A percentile compares a stretch with the other conserved stretches of the same genome.
phyloP scores from a whole-genome alignment of 495 filamentous ascomycete genomes.

The Penicillium manginii region DNA sequence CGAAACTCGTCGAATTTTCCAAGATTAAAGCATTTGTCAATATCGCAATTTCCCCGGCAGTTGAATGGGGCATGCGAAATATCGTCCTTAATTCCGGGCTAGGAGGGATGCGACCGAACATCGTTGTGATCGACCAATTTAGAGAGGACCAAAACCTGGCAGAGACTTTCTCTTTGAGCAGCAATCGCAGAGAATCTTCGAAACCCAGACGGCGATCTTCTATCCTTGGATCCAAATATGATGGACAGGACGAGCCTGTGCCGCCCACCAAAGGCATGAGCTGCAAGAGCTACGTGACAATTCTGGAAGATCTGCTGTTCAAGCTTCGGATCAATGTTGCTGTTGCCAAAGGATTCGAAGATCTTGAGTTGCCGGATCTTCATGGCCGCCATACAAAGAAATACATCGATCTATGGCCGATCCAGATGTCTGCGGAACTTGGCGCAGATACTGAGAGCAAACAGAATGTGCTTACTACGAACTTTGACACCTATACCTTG shows the following conservation, averaged over 20 bases:
- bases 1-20: conserved; percentile 83
- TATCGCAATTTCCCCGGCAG: conserved; percentile 75
- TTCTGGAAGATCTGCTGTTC: conserved; percentile 79
- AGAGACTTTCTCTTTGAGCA: conserved; percentile 40
- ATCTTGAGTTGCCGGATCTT: conserved; percentile 68
- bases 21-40: conserved; percentile 90
- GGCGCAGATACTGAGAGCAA: conserved; percentile 61
- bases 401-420: conserved; percentile 88
- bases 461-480: conserved; percentile 77
- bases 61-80: conserved; percentile 87
- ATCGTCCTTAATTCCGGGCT: conserved; percentile 79
- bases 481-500: conserved; percentile 90
- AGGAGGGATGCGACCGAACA: conserved; percentile 91
- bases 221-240: conserved; percentile 10
- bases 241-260: conserved; percentile 45
- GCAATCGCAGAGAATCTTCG: conserved; percentile 29
- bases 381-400: conserved; percentile 65
- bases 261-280: conserved; percentile 64
- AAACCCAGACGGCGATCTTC: conserved; percentile 32
- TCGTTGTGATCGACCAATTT: conserved; percentile 77
- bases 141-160: conserved; percentile 58
- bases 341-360: conserved; percentile 79
- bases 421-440: conserved; percentile 81
- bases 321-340: conserved; percentile 84
- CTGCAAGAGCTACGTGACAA: conserved; percentile 73